Evolutionary conservation across 2,329 filamentous ascomycete genomes (phyloP), one percentile per base, ranked within the genome.

Genomic region (Calonectria henricotiae): DNA sequence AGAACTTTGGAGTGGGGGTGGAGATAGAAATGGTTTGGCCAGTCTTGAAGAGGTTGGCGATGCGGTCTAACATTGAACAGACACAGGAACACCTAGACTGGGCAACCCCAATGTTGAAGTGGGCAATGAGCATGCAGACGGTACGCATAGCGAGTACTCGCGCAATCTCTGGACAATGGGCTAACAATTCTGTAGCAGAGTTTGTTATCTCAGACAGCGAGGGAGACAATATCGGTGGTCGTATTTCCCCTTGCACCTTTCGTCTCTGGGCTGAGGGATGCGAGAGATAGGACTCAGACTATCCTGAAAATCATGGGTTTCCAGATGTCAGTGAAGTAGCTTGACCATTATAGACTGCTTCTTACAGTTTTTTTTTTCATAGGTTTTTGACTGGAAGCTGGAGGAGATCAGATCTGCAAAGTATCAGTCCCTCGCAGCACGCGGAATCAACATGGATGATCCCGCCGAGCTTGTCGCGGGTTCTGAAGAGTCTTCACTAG

Each of bases 201-300:
- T 73, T 72, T 39, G 2, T 81, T 37, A 77, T 85, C 20, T 82
- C 80, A 0, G 84, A 86, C 62, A 79, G 82, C 23, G 85, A 88
- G 67, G 84, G 83, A 1, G 80, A 81, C 25, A 78, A 80, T 0
- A 72, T 78, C 4, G 74, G 78, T 4, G 80, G 79, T 1, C 81
- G 80, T 1, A 82, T 87, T 32, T 83, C 81, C 0, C 83, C 85
- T 1, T 82, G 79, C 68, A 85, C 81, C 0, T 87, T 87, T 67
- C 77, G 80, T 13, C 73, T 78, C 1, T 82, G 80, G 78, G 75
- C 83, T 37, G 73, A 82, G 67, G 83, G 82, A 62, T 79, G 78
- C 43, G 70, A 78, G 70, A 75, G 79, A 65, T 80, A 77, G 76
- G 77, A 82, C 65, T 63, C 65, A 17, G 7, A 62, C 25, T 49